A percentile compares a stretch with the other conserved stretches of the same genome.
Evolutionary conservation across 2,329 filamentous ascomycete genomes (phyloP).

Genomic region (Calycina herbarum): DNA sequence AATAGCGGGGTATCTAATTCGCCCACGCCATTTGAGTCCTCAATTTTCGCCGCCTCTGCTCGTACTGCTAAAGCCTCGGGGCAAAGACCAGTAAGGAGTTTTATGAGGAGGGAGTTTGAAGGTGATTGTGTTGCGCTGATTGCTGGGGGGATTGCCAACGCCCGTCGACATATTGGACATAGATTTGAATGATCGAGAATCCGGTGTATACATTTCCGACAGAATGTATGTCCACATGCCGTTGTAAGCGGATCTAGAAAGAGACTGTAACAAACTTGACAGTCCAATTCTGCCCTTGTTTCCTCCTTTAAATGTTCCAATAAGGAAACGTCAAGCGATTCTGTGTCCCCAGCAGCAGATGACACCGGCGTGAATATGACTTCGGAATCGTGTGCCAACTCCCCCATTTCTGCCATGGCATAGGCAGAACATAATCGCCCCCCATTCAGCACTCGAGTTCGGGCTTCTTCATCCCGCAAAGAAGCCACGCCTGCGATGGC

Average conservation of each 20-base stretch:
- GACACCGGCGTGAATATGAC: conserved; percentile 48
- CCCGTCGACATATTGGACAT: conserved; percentile 78
- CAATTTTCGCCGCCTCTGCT: conserved; percentile 53
- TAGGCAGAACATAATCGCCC: conserved; percentile 67
- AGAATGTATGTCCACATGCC: conserved; percentile 86
- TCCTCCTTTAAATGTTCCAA: conserved; percentile 61
- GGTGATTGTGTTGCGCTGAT: conserved; percentile 41
- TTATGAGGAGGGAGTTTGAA: conserved; percentile 62
- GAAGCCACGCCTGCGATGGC: conserved; percentile 44
- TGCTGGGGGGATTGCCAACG: conserved; percentile 51
- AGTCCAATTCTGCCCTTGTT: conserved; percentile 73
- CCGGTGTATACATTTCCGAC: conserved; percentile 73
- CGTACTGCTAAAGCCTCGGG: conserved; percentile 60
- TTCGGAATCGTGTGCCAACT: conserved; percentile 57
- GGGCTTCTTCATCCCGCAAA: conserved; percentile 39
- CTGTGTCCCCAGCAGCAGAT: conserved; percentile 23
- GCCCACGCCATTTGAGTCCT: conserved; percentile 56
- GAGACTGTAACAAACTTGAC: conserved; percentile 81
- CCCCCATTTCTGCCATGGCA: conserved; percentile 60
- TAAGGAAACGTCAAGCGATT: conserved; percentile 47
- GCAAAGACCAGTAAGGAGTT: conserved; percentile 69
- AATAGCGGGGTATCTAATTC: conserved; percentile 71
- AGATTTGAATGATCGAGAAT: conserved; percentile 74
- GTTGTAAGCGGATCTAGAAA: conserved; percentile 83
- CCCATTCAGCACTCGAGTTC: conserved; percentile 47